Evolutionary conservation across 2,329 filamentous ascomycete species (phyloP).

Genomic region (Dothideomycetes sp.): DNA sequence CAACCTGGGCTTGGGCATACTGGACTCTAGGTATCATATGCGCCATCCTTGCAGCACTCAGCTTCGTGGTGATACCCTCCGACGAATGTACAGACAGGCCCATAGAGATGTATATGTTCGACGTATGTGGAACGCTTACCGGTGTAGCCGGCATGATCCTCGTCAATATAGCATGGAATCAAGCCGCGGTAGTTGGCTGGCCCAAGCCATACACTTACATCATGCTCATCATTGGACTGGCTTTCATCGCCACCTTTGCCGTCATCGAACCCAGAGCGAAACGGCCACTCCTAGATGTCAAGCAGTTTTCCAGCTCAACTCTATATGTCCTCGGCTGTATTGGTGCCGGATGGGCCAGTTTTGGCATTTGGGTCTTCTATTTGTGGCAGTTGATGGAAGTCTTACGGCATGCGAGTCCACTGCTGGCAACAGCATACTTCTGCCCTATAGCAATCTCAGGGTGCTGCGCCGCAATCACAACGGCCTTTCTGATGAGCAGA

Average conservation of each 20-base stretch:
- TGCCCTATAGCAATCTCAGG: conserved; percentile 34
- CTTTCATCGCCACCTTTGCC: conserved; percentile 45
- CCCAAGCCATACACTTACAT: conserved; percentile 41
- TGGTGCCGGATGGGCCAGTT: background rate
- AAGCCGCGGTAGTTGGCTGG: conserved; percentile 51
- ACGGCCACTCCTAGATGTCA: too few relatives aligned
- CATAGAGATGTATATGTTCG: too few relatives aligned
- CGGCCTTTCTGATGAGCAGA: conserved; percentile 16
- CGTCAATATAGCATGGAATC: conserved; percentile 59
- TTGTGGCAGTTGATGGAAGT: conserved; percentile 40
- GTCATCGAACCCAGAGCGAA: conserved; percentile 22
- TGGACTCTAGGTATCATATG: too few relatives aligned
- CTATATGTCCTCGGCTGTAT: conserved; percentile 11
- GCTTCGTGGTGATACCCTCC: too few relatives aligned
- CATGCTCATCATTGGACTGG: conserved; percentile 44
- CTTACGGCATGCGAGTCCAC: conserved; percentile 28
- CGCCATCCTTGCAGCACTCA: too few relatives aligned
- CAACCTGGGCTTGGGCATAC: conserved; percentile 26
- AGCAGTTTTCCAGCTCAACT: too few relatives aligned
- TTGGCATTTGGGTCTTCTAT: conserved; percentile 1
- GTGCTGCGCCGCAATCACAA: conserved; percentile 32
- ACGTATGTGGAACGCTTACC: conserved; percentile 32
- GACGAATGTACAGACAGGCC: too few relatives aligned
- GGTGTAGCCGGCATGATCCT: conserved; percentile 49
- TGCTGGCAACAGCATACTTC: conserved; percentile 35